Conservation (phyloP, 805 yeast species). For the Candida broadrunensis region DNA sequence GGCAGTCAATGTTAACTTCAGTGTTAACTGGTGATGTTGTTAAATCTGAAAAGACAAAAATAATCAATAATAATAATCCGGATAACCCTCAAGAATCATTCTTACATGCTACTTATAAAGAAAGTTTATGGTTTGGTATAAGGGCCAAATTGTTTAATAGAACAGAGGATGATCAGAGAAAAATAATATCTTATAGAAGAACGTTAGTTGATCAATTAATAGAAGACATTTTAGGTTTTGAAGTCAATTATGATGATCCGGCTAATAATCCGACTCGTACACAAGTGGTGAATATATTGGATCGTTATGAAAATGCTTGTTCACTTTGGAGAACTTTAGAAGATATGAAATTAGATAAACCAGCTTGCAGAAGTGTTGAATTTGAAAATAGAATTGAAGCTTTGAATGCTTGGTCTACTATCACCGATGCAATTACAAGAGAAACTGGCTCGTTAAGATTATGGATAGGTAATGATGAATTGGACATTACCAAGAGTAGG, state of each 20-base stretch:
- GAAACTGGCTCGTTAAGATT: constrained; percentile 58
- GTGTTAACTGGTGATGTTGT: constrained; percentile 96
- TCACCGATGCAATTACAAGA: constrained; percentile 63
- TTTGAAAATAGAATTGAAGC: constrained; percentile 72
- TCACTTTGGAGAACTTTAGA: constrained; percentile 75
- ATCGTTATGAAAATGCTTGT: constrained; percentile 63
- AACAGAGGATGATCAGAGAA: constrained; percentile 72
- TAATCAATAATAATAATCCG: constrained; percentile 47
- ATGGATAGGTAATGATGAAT: constrained; percentile 85
- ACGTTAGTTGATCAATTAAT: constrained; percentile 70
- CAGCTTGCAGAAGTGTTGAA: constrained; percentile 59
- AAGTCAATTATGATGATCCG: constrained; percentile 43
- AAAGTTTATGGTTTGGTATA: constrained; percentile 84
- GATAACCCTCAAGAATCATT: constrained; percentile 44
- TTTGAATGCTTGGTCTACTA: constrained; percentile 77
- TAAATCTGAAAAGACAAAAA: constrained; percentile 79
- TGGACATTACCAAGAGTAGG: constrained; percentile 54
- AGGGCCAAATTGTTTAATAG: constrained; percentile 80
- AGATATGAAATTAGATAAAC: constrained; percentile 78
- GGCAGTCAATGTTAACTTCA: constrained; percentile 91
- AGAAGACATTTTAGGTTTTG: constrained; percentile 65
- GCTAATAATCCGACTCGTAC: constrained; percentile 25
- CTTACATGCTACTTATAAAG: constrained; percentile 55
- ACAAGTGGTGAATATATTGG: constrained; percentile 57
- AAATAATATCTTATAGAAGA: constrained; percentile 65